Conservation (phyloP, 163 green algal species). For the Chlamydomonas reinhardtii region DNA sequence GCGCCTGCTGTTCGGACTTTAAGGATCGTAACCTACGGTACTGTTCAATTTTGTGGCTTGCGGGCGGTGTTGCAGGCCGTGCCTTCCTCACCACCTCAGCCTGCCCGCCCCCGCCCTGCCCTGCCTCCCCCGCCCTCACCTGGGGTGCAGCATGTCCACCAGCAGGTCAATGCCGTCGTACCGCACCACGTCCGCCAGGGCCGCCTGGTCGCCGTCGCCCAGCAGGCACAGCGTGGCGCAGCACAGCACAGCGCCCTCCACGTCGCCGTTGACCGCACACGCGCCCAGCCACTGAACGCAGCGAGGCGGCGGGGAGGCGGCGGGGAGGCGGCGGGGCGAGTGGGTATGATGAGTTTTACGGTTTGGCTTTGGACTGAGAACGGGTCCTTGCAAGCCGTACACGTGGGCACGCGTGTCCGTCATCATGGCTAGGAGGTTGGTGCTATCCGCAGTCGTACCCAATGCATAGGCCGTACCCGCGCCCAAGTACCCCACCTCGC, state of each 20-base stretch:
- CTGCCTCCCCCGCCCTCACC: neutral
- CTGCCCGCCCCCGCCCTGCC: no score
- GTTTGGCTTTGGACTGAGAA: no score
- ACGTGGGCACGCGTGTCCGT: no score
- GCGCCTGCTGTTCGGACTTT: no score
- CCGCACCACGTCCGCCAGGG: conserved; percentile 21
- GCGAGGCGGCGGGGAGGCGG: neutral
- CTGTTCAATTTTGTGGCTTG: no score
- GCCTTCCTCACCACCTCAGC: no score
- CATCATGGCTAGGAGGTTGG: no score
- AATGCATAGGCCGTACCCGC: no score
- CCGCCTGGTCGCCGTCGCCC: conserved; percentile 2
- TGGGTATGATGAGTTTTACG: neutral
- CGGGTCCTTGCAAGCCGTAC: no score
- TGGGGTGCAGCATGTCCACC: conserved; percentile 35
- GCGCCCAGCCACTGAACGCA: conserved; percentile 4
- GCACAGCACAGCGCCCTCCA: conserved; percentile 27
- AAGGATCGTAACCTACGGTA: no score
- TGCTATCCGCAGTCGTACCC: no score
- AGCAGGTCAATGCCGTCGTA: neutral
- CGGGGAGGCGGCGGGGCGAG: neutral
- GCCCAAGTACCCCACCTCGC: neutral
- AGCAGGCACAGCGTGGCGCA: conserved; percentile 25
- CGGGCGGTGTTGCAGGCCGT: no score
- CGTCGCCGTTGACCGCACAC: neutral